These are phyloP conservation scores for Suillus placidus DNA, from an alignment of 768 basidiomycete species.

Conservation along the genomic window DNA sequence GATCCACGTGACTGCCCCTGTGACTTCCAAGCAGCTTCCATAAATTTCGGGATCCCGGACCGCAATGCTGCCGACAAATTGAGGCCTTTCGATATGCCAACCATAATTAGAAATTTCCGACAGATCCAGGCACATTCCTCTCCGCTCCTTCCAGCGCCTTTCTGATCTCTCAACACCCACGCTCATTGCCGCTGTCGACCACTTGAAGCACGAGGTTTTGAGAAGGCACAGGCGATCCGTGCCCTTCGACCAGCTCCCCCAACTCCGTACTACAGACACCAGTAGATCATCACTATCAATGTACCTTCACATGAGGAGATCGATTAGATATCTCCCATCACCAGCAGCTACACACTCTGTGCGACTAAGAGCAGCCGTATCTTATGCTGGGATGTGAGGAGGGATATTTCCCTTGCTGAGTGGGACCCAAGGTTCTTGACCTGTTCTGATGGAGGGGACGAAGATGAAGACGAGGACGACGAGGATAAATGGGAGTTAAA, in stretches of 20 bases:
- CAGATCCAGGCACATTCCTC: constrained; percentile 67
- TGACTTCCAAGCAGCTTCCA: too few relatives aligned
- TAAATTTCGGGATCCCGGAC: too few relatives aligned
- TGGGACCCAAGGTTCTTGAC: constrained; percentile 57
- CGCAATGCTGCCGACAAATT: too few relatives aligned
- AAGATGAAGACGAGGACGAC: constrained; percentile 9
- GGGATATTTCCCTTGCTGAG: constrained; percentile 61
- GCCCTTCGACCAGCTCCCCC: constrained; percentile 52
- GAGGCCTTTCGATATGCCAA: too few relatives aligned
- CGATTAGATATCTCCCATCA: constrained; percentile 78
- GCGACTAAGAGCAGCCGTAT: constrained; percentile 77
- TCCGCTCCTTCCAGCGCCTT: constrained; percentile 70
- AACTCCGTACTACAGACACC: constrained; percentile 17
- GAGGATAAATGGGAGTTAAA: constrained; percentile 67
- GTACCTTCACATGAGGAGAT: constrained; percentile 70
- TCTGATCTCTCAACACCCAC: constrained; percentile 64
- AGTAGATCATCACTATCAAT: constrained; percentile 71
- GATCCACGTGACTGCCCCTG: too few relatives aligned
- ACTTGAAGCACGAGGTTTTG: constrained; percentile 62
- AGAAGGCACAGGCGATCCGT: constrained; percentile 61
- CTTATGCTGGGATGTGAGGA: constrained; percentile 75
- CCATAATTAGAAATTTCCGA: too few relatives aligned
- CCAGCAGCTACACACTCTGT: constrained; percentile 75
- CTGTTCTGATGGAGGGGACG: constrained; percentile 14
- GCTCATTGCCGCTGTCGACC: constrained; percentile 64